phyloP scores from a whole-genome alignment of 2,329 filamentous ascomycete species.

The Stemphylium beticola region DNA sequence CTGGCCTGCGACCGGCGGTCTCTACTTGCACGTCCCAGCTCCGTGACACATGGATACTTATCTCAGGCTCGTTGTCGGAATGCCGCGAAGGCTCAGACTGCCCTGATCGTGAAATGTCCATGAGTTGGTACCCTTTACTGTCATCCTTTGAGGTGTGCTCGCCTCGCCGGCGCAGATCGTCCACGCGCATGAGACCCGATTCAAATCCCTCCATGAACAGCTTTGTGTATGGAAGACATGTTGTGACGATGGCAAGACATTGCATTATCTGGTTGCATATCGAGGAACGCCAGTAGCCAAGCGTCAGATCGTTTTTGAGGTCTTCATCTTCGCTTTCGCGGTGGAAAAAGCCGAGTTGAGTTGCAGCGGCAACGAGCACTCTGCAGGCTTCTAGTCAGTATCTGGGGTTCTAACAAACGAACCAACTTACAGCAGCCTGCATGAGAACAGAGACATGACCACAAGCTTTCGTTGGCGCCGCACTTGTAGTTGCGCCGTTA shows the following conservation, averaged over 20 bases:
- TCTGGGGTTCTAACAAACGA: not conserved
- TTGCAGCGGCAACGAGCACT: constrained; percentile 18
- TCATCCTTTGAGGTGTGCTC: constrained; percentile 17
- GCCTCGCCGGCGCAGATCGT: constrained; percentile 23
- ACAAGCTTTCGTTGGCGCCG: constrained; percentile 18
- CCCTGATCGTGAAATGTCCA: constrained; percentile 22
- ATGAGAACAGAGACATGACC: constrained; percentile 30
- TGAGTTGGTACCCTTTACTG: constrained; percentile 21
- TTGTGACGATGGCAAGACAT: constrained; percentile 34
- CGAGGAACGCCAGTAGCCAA: constrained; percentile 38
- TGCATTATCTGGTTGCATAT: constrained; percentile 34
- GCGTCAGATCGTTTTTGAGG: constrained; percentile 24
- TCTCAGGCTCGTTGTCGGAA: not conserved
- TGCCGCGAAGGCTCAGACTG: not conserved
- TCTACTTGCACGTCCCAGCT: constrained; percentile 21
- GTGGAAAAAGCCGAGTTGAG: constrained; percentile 27
- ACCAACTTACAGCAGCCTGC: constrained; percentile 21
- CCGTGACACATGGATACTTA: constrained; percentile 18
- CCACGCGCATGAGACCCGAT: constrained; percentile 29
- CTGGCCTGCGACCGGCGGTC: constrained; percentile 4
- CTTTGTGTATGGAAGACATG: constrained; percentile 38
- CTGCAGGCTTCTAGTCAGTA: constrained; percentile 10
- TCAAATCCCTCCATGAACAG: constrained; percentile 40
- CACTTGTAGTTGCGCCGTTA: constrained; percentile 24
- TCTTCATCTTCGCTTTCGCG: constrained; percentile 14